Base-by-base conservation (phyloP, 768 basidiomycete species). In the Rhizopogon salebrosus region DNA sequence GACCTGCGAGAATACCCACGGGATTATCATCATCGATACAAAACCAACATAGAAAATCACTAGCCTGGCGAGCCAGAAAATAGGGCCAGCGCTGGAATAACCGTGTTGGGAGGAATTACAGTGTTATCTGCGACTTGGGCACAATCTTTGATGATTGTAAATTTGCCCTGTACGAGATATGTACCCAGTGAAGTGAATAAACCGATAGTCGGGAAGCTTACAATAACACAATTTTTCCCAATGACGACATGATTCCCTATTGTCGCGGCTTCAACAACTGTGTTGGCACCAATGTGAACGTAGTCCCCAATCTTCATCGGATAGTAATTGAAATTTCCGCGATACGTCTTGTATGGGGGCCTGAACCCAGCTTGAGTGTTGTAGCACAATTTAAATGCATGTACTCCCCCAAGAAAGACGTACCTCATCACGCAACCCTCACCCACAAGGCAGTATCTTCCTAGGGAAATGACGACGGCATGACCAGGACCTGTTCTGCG, bases 291-390 rank as follows among this genome's bases (percentile, higher is more conserved):
- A 41, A 99, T 91, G 56, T 95, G 87, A 22, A 98, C 97, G 64
- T 92, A 85, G 70, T 98, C 95, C 3, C 92, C 92, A 9, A 99
- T 85, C 66, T 95, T 93, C 86, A 98, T 92, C 5, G 95, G 95
- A 63, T 98, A 98, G 71, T 95, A 98, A 64, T 98, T 97, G 76
- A 92, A 92, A 57, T 88, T 85, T 55, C 89, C 89, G 48, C 90
- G 83, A 66, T 92, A 93, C 0, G 90, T 92, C 70, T 92, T 92
- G 68, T 92, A 90, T 3, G 89, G 92, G 9, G 89, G 91, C 57
- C 89, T 89, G 40, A n/a, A n/a, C 18, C 8, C 2, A 18, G 1
- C 22, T 35, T 13, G 18, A 11, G 52, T 11, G 10, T 31, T 26
- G 48, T 16, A 26, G 26, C 27, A 23, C 45, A 16, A 34, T 16